Percentiles rank a stretch among this genome's conserved stretches.
Conservation (phyloP, 2,329 filamentous ascomycete species). For the Pseudogymnoascus sp. region DNA sequence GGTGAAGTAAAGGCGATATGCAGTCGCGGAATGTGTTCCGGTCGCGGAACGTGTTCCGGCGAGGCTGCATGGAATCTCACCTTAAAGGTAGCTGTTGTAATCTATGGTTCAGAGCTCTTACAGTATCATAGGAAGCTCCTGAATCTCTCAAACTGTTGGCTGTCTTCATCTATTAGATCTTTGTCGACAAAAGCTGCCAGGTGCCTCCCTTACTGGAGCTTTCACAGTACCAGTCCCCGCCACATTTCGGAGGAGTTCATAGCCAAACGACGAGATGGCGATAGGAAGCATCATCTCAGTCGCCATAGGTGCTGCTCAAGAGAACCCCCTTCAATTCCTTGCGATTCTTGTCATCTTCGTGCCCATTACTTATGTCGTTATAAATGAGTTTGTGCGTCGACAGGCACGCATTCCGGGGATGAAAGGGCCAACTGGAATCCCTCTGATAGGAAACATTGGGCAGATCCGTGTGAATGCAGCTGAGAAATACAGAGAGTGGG, state of each 20-base stretch:
- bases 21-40: neutral
- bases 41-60: neutral
- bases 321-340: conserved; percentile 13
- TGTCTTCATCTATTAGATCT: neutral
- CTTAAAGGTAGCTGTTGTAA: neutral
- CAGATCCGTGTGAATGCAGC: conserved; percentile 49
- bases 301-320: conserved; percentile 7
- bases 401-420: conserved; percentile 37
- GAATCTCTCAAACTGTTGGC: neutral
- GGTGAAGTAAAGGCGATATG: neutral
- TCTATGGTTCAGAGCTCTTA: neutral
- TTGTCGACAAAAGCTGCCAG: neutral
- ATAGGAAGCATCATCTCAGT: conserved; percentile 14
- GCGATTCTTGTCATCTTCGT: conserved; percentile 8
- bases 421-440: conserved; percentile 42
- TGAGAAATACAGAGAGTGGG: conserved; percentile 50
- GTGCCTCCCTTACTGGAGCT: neutral
- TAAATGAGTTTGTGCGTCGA: conserved; percentile 18
- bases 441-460: conserved; percentile 48
- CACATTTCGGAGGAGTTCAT: neutral
- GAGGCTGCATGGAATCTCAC: neutral
- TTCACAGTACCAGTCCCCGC: neutral
- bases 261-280: conserved; percentile 14
- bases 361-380: conserved; percentile 18
- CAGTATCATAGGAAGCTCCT: neutral